Base-by-base conservation (phyloP, 257 asterid species). In the Fraxinus quadrangulata region DNA sequence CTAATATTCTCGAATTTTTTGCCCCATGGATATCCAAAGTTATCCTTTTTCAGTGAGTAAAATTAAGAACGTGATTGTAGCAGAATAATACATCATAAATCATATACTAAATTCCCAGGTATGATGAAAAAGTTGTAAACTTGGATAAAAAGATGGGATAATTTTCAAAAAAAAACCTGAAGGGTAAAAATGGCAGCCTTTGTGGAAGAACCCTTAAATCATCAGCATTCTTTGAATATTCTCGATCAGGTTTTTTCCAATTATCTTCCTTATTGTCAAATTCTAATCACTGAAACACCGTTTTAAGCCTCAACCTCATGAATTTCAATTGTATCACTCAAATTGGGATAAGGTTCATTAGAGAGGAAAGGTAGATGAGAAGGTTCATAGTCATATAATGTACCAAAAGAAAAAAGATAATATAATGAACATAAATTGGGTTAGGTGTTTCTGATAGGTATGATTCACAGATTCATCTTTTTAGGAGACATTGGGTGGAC, bases 91-190 rank as follows among this genome's bases (percentile, higher is more conserved):
- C 8, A 56, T 70, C 54, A 33, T 65, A 67, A 16, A 21, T 31
- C 65, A 39, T 24, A 36, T 28, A 37, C 68, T 66, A 30, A 70
- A 34, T 67, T 42, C 33, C 63, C 66, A n/a, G 66, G 66, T n/a
- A 56, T 14, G 63, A 51, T 51, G 63, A 51, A 51, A n/a, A 47
- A 16, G n/a, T 47, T 16, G n/a, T 14, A 47, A 16, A 4, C 21
- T 47, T 47, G 21, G 59, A 47, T 16, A 47, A 16, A 14, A 67
- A 34, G 26, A 73, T 34, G n/a, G 74, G 28, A 68, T 66, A 45
- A 66, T 31, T 17, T 45, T 7, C 17, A 40, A 0, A 2, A 0
- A 2, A 78, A 73, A 75, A 92, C 95, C 97, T 88, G 91, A 75
- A 33, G 87, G 73, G 79, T 81, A 67, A 9, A 39, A 39, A 67